Conservation (phyloP, 2,329 filamentous ascomycete species). For the Amylocarpus encephaloides region DNA sequence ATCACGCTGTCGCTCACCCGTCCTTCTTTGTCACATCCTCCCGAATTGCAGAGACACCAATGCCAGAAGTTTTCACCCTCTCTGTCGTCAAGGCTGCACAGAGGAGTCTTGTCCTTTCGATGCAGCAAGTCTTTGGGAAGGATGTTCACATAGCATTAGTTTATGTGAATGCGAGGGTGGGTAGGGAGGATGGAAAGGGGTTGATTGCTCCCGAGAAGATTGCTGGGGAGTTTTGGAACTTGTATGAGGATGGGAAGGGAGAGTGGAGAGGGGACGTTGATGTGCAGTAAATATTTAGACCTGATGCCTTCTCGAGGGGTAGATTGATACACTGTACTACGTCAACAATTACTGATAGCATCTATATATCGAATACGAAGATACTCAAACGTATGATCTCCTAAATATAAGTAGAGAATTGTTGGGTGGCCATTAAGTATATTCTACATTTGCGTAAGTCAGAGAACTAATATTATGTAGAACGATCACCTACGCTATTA, state of each 20-base stretch:
- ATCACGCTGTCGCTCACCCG: background rate
- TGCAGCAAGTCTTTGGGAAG: background rate
- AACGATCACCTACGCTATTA: too few species aligned
- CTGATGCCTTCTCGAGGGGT: too few species aligned
- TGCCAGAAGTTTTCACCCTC: background rate
- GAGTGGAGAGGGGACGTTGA: background rate
- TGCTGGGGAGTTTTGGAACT: background rate
- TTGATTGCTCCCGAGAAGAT: background rate
- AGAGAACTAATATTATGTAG: too few species aligned
- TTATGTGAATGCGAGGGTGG: background rate
- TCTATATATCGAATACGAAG: too few species aligned
- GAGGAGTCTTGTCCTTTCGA: background rate
- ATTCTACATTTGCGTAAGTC: too few species aligned
- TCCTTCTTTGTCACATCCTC: constrained; percentile 2
- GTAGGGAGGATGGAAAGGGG: background rate
- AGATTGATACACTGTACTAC: too few species aligned
- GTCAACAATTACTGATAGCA: too few species aligned
- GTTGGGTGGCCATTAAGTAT: too few species aligned
- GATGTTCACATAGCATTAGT: background rate
- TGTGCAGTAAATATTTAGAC: too few species aligned
- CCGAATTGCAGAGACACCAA: background rate
- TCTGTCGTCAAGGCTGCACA: background rate
- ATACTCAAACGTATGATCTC: too few species aligned
- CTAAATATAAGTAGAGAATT: too few species aligned
- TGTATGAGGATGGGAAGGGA: background rate